phyloP scores from a whole-genome alignment of 805 yeast genomes.

The Yarrowia osloensis region DNA sequence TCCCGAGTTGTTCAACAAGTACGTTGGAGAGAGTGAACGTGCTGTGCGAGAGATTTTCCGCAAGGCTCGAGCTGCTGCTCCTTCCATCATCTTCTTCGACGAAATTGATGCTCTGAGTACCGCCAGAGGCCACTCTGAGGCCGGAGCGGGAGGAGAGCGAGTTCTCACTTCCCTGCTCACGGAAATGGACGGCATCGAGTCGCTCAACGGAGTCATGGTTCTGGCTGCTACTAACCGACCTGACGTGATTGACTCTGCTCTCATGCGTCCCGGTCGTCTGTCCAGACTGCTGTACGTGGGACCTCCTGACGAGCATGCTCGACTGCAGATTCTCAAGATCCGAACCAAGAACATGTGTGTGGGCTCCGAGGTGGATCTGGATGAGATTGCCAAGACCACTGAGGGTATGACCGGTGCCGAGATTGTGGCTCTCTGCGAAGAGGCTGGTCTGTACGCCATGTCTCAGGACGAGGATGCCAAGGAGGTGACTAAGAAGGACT shows the following conservation, averaged over 20 bases:
- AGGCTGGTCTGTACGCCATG: conserved; percentile 92
- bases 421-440: conserved; percentile 86
- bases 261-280: conserved; percentile 91
- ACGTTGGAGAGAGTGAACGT: conserved; percentile 92
- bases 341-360: conserved; percentile 66
- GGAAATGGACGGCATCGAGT: conserved; percentile 97
- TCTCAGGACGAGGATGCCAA: conserved; percentile 63
- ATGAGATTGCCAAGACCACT: conserved; percentile 59
- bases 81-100: conserved; percentile 91
- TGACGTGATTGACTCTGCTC: conserved; percentile 86
- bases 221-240: conserved; percentile 98
- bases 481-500: conserved; percentile 45
- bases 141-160: conserved; percentile 68
- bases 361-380: conserved; percentile 52
- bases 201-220: conserved; percentile 86
- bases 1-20: conserved; percentile 92
- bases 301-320: conserved; percentile 84
- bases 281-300: conserved; percentile 91
- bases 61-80: conserved; percentile 92
- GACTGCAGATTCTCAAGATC: conserved; percentile 74
- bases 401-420: conserved; percentile 98
- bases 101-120: conserved; percentile 93
- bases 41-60: conserved; percentile 92
- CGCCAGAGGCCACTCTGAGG: conserved; percentile 60
- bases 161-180: conserved; percentile 88